phyloP scores from a whole-genome alignment of 2,329 filamentous ascomycete genomes.

The Chaetomium strumarium region DNA sequence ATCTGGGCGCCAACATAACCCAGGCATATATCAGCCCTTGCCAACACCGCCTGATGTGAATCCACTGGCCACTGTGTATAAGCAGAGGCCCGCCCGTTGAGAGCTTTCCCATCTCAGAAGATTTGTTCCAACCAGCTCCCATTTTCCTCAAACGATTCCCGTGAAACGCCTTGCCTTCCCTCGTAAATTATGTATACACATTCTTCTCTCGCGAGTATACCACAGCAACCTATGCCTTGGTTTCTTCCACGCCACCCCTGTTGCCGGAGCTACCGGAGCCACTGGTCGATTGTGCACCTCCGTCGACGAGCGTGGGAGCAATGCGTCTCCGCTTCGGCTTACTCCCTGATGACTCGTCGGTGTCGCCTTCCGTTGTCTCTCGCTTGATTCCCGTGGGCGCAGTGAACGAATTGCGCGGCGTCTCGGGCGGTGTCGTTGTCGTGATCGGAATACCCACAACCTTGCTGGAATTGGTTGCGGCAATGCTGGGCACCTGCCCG shows the following conservation, averaged over 20 bases:
- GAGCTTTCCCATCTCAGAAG: neutral
- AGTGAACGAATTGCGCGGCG: conserved; percentile 59
- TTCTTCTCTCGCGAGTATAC: neutral
- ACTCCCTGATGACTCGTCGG: conserved; percentile 39
- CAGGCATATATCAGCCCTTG: neutral
- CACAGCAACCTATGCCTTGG: neutral
- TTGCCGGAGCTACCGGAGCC: too few relatives aligned
- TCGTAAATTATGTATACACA: conserved; percentile 4
- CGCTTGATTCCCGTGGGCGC: conserved; percentile 52
- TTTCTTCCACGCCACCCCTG: neutral
- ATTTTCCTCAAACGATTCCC: neutral
- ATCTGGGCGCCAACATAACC: too few relatives aligned
- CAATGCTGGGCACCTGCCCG: conserved; percentile 69
- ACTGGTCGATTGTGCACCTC: neutral
- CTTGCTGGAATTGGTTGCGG: conserved; percentile 64
- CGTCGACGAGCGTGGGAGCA: conserved; percentile 56
- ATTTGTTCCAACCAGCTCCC: neutral
- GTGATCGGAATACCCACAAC: conserved; percentile 65
- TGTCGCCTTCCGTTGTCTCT: conserved; percentile 51
- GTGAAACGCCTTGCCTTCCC: conserved; percentile 6
- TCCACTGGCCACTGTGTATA: neutral
- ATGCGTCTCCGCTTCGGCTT: conserved; percentile 64
- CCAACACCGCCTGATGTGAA: conserved; percentile 3
- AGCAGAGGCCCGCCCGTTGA: neutral
- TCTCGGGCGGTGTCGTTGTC: conserved; percentile 88